Base-by-base conservation (phyloP, 805 yeast species). In the Torulaspora gathmanii region DNA sequence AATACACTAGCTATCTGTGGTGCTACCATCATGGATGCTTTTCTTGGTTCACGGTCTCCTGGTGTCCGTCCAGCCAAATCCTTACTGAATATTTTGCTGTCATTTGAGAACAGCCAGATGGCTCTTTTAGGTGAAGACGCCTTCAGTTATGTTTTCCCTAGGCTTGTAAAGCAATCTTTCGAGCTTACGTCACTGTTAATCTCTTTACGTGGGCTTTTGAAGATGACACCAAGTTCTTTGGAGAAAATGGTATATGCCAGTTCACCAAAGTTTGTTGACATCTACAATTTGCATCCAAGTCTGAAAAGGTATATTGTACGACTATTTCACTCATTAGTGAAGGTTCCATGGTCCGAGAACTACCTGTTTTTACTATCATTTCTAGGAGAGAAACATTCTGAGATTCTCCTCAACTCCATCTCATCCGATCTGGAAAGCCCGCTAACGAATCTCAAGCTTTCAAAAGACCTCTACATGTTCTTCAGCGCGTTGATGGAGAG, bases 281-380 rank as follows among this genome's bases (percentile, higher is more conserved):
- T 81, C 1, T 88, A 84, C 57, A 67, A 79, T 4, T 70, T 68
- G n/a, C 68, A 71, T 28, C 68, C 70, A 7, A 53, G 65, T 0
- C 67, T 82, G 46, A 76, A 87, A 47, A 63, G 65, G 26, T 68
- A 69, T 9, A 69, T 86, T 1, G 64, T 86, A 27, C 74, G 73
- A 33, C 59, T 88, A 29, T 63, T 87, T 13, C 75, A 82, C 4
- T 69, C 75, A 4, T 61, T 86, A 33, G 79, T 85, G 1, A 71
- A 70, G 34, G 80, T 80, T 0, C 65, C 69, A 2, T 79, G 86
- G 82, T 70, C 70, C 5, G 67, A 68, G 4, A 80, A 77, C 22
- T 77, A 82, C 27, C 95, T 95, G 3, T 88, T 96, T 0, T 67
- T 91, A 38, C 70, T 91, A 31, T 85, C 97, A 0, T 87, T 87